Evolutionary conservation across 2,329 filamentous ascomycete genomes (phyloP).

Genomic region (Tolypocladium tundrense): DNA sequence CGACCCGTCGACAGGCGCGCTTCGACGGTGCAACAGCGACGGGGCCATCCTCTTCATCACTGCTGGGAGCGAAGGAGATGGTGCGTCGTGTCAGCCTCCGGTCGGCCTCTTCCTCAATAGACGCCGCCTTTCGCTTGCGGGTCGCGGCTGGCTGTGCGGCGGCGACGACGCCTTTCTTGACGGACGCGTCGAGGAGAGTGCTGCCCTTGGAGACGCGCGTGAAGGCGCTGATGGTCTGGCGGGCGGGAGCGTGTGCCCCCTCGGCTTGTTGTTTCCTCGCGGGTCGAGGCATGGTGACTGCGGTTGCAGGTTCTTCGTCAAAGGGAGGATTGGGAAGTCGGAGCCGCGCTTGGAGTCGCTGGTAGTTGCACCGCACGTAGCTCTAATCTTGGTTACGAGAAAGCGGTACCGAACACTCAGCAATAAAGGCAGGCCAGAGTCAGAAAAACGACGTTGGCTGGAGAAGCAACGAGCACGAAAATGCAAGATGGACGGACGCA

Average conservation of each 20-base stretch:
- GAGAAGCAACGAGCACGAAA: not conserved
- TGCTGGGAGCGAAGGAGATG: constrained; percentile 22
- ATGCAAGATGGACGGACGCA: not conserved
- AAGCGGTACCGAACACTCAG: not conserved
- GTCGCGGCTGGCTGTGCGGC: constrained; percentile 17
- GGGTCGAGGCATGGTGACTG: constrained; percentile 6
- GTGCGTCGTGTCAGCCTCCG: constrained; percentile 14
- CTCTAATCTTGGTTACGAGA: not conserved
- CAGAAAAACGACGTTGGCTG: not conserved
- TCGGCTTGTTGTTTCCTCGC: constrained; percentile 8
- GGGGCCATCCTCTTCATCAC: constrained; percentile 15
- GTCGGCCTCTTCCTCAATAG: constrained; percentile 13
- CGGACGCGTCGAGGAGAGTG: constrained; percentile 11
- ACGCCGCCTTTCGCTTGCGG: constrained; percentile 28
- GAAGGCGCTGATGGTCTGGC: constrained; percentile 31
- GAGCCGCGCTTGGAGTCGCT: not conserved
- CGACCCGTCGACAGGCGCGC: constrained; percentile 16
- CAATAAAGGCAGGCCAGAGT: not conserved
- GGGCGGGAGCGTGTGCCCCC: constrained; percentile 2
- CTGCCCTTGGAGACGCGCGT: constrained; percentile 36
- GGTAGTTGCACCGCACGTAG: not conserved
- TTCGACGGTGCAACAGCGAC: constrained; percentile 11
- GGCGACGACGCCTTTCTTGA: constrained; percentile 22
- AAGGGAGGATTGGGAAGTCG: not conserved
- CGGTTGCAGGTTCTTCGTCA: not conserved